Conservation (phyloP, 1,284 basidiomycete genomes). For the Dichomitus squalens region DNA sequence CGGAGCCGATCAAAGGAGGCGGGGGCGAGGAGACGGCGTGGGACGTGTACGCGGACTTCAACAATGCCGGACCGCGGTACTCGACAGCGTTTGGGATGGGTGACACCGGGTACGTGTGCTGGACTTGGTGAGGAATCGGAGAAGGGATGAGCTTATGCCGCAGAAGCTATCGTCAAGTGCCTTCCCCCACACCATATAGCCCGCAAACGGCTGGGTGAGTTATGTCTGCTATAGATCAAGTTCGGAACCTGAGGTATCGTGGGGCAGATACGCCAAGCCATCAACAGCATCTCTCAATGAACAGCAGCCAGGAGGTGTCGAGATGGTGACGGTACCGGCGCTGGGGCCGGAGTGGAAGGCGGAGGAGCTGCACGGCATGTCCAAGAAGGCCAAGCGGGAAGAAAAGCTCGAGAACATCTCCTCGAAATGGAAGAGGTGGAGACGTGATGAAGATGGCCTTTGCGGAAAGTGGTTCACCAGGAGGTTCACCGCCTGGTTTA, state of each 20-base stretch:
- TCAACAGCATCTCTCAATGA: conserved; percentile 34
- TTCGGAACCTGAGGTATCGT: conserved; percentile 23
- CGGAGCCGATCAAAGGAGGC: conserved; percentile 75
- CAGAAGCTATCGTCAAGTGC: conserved; percentile 55
- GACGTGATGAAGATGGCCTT: conserved; percentile 37
- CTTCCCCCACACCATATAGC: conserved; percentile 35
- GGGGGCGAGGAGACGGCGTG: conserved; percentile 67
- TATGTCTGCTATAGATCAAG: not conserved
- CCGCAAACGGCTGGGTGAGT: conserved; percentile 13
- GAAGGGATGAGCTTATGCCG: not conserved
- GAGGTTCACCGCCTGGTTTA: conserved; percentile 63
- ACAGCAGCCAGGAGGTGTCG: conserved; percentile 51
- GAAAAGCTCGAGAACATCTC: conserved; percentile 55
- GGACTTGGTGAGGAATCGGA: conserved; percentile 6
- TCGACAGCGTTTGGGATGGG: conserved; percentile 56
- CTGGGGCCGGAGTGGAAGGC: conserved; percentile 87
- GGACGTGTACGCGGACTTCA: conserved; percentile 91
- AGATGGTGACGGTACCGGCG: conserved; percentile 86
- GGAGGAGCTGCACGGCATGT: conserved; percentile 75
- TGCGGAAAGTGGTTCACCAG: conserved; percentile 80
- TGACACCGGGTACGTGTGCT: conserved; percentile 38
- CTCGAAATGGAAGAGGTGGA: conserved; percentile 38
- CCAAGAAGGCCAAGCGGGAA: conserved; percentile 66
- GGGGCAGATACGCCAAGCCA: conserved; percentile 17
- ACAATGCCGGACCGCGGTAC: conserved; percentile 84